Evolutionary conservation across 108 stramenopile species (phyloP), one percentile per base, ranked within the genome.

Genomic region (Cyclotella kingstonii): DNA sequence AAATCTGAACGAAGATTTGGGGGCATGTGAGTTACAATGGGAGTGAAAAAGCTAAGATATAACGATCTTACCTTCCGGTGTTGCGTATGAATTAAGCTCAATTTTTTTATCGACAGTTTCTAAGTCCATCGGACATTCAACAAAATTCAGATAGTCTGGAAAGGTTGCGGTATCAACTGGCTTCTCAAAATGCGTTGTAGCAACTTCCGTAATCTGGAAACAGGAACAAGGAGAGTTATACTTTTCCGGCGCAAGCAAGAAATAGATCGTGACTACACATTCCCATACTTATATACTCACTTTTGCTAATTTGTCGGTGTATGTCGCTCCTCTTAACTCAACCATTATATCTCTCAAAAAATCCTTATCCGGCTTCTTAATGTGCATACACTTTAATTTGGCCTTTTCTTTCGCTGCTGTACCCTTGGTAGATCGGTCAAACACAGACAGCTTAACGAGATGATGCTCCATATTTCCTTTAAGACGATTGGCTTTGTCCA

Each of bases 291-390:
- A 10, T 23, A 15, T 10, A 14, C 53, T 45, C 45, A 80, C 60
- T 68, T 89, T 89, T 17, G 86, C 85, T 26, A 68, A 62, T 53
- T 81, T 84, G 52, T 93, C 91, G 0, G 86, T 87, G 53, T 93
- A 93, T 50, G 76, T 78, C 25, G 74, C 43, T 11, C 53, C 70
- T 60, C 86, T 63, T 40, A 93, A 38, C 15, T 89, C 87, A 5
- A 57, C 46, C 54, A 89, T 40, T 26, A 93, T 73, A 21, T 63
- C 58, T 46, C 68, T 43, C 38, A 93, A 42, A n/a, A 87, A 61
- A 10, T 67, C 65, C 26, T 70, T 72, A 12, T 81, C 77, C 14
- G 91, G 91, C 25, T 80, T 79, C 34, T 81, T 77, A 1, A 87
- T 62, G 5, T 28, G 49, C 44, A 43, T 57, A 43, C 26, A 49